These are phyloP conservation scores for Diospyros kaki DNA, from an alignment of 148 eudicot species.

Conservation along the genomic window DNA sequence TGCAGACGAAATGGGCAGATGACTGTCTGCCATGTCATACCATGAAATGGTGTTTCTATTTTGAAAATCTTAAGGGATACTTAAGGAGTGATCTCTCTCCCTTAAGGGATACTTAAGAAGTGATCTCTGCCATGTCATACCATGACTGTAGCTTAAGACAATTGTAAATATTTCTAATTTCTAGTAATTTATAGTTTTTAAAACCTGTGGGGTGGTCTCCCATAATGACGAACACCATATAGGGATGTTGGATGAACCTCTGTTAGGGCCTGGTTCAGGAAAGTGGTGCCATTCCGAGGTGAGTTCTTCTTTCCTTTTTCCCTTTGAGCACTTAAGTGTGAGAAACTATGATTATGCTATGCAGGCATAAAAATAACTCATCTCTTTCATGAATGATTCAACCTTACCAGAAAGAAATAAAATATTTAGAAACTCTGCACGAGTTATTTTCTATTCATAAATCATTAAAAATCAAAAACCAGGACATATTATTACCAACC, in stretches of 20 bases:
- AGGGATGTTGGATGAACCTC: neutral
- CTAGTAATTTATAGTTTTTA: neutral
- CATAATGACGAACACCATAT: neutral
- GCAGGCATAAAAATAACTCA: constrained; percentile 1
- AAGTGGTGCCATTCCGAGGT: neutral
- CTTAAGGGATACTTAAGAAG: neutral
- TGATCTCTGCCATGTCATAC: too few species aligned
- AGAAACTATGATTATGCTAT: neutral
- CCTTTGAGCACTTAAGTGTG: neutral
- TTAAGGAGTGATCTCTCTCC: neutral
- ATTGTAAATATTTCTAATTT: neutral
- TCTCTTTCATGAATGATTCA: neutral
- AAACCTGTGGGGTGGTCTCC: neutral
- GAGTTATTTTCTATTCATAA: neutral
- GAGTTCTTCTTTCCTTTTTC: neutral
- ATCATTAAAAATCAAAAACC: neutral
- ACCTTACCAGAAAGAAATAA: neutral
- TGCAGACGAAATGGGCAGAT: neutral
- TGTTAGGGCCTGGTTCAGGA: neutral
- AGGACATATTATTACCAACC: constrained; percentile 35
- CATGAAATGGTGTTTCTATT: neutral
- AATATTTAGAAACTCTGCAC: neutral
- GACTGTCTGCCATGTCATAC: neutral
- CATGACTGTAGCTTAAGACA: neutral
- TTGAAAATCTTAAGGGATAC: neutral